Evolutionary conservation across 23 red algal genomes (phyloP).

Genomic region (Gracilariopsis chorda): DNA sequence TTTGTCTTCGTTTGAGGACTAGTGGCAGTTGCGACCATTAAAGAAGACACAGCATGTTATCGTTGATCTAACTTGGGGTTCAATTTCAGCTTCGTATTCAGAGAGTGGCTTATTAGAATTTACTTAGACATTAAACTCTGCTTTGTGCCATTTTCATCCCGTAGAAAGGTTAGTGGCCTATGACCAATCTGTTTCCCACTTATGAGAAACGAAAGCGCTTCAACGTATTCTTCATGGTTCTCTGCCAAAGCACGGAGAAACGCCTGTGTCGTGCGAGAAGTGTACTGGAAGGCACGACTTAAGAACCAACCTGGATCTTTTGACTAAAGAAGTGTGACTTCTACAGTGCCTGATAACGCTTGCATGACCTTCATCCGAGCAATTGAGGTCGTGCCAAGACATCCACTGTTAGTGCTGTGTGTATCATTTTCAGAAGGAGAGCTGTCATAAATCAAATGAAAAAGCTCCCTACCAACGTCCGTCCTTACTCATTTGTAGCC

Average conservation of each 20-base stretch:
- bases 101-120: not conserved
- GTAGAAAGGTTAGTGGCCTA: not conserved
- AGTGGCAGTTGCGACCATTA: not conserved
- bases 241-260: not conserved
- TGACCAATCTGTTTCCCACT: not conserved
- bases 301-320: conserved; percentile 1
- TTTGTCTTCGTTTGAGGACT: not conserved
- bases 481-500: not conserved
- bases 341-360: not conserved
- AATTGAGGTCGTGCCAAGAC: not conserved
- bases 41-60: not conserved
- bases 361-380: not conserved
- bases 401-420: not conserved
- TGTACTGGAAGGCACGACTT: not conserved
- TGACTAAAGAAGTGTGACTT: not conserved
- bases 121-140: not conserved
- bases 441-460: not conserved
- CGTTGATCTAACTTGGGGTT: not conserved
- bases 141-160: not conserved
- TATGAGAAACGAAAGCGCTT: not conserved
- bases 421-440: not conserved
- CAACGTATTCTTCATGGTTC: not conserved
- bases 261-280: not conserved
- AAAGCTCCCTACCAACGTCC: not conserved
- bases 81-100: not conserved